Evolutionary conservation across 1,284 basidiomycete species (phyloP).

Genomic region (Ceratobasidium sp.): DNA sequence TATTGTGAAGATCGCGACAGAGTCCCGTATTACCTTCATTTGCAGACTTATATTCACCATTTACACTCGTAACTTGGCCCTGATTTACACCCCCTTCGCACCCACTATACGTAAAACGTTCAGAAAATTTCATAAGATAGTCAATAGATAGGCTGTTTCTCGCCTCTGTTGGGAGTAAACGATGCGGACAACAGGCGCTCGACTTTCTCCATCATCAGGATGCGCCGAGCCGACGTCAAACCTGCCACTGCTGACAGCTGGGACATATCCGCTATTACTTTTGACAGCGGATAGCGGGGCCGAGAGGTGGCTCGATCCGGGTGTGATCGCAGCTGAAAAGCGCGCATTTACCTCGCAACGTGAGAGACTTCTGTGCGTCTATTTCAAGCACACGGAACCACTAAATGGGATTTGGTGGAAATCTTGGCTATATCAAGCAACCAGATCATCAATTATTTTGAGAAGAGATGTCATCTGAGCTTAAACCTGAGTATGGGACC

Average conservation of each 20-base stretch:
- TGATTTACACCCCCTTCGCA: background rate
- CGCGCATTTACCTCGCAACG: too few relatives aligned
- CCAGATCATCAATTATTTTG: background rate
- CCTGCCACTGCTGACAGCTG: background rate
- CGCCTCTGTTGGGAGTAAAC: background rate
- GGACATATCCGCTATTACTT: too few relatives aligned
- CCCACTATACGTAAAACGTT: background rate
- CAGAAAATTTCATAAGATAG: background rate
- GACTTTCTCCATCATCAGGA: too few relatives aligned
- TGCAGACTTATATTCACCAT: too few relatives aligned
- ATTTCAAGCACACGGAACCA: too few relatives aligned
- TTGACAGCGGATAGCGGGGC: too few relatives aligned
- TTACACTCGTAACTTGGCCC: too few relatives aligned
- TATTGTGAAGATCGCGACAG: background rate
- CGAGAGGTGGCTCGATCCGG: background rate
- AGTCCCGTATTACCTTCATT: background rate
- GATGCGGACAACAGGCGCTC: background rate
- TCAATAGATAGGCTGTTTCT: background rate
- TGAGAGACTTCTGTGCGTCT: background rate
- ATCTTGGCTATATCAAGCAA: background rate
- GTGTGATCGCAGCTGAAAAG: background rate
- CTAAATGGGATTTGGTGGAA: too few relatives aligned
- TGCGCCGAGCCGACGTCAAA: background rate
- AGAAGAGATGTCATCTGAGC: slow-evolving; percentile 27
- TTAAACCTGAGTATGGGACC: background rate